Evolutionary conservation across 768 basidiomycete genomes (phyloP), one percentile per base, ranked within the genome.

Genomic region (Imleria badia): DNA sequence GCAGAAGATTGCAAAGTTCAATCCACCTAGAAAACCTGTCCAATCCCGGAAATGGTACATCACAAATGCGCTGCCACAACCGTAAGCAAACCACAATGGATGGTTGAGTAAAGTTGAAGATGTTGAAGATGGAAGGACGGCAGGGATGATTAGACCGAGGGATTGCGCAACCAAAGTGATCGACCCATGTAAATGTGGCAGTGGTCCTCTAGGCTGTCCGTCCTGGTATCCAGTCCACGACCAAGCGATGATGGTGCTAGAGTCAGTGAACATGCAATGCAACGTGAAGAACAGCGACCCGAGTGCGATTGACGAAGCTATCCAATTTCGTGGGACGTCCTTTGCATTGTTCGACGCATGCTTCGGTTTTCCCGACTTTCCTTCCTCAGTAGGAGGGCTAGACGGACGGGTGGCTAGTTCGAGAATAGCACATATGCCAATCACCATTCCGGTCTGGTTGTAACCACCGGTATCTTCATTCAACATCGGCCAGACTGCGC

Each of bases 191-290:
- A 88, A 68, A 61, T 87, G 82, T 8, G 91, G 86, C 2, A 87
- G 68, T 3, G 92, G 92, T 1, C 92, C 92, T 46, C 73, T 79
- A 33, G 84, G 79, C 5, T 65, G 64, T 35, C 78, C 72, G 41
- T 86, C 74, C 20, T 83, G 80, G 59, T 86, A 94, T n/a, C 92
- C 92, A 0, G 90, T 88, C 92, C 92, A 95, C 3, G 89, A 86
- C 88, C 90, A 93, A 19, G 89, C 83, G 54, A 94, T 78, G 42
- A 93, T 78, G 0, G 91, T 90, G 59, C 85, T 86, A 2, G 87
- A 74, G 53, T 95, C 92, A 3, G 85, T 79, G 47, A 92, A 73
- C 40, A 91, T 76, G 43, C 82, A 84, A 61, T 93, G 88, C 0
- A 92, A 64, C 13, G 81, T 80, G 72, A 89, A 93, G 11, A 94